Percentiles rank a stretch among this genome's conserved stretches.
These are phyloP conservation scores for Strobilomyces dryophilus DNA, from an alignment of 768 basidiomycete species.

Conservation along the genomic window DNA sequence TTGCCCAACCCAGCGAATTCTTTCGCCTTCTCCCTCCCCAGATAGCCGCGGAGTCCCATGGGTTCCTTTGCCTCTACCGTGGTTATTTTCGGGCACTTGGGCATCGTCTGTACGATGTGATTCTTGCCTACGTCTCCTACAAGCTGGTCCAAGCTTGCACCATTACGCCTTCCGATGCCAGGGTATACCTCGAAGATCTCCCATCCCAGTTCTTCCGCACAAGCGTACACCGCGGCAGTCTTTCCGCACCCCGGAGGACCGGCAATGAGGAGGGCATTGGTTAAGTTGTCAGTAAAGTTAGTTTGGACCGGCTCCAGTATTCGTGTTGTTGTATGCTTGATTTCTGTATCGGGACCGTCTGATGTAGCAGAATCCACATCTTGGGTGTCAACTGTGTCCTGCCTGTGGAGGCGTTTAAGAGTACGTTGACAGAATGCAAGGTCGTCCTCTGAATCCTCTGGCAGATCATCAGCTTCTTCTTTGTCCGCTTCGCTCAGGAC, in stretches of 20 bases:
- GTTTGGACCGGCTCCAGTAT: constrained; percentile 11
- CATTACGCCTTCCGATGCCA: constrained; percentile 87
- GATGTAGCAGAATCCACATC: background rate
- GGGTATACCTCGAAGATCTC: constrained; percentile 97
- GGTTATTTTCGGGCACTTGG: background rate
- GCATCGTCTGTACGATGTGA: constrained; percentile 61
- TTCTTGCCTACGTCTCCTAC: constrained; percentile 94
- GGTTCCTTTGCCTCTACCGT: constrained; percentile 6
- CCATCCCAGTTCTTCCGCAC: constrained; percentile 91
- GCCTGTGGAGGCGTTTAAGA: constrained; percentile 15
- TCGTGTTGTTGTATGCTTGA: constrained; percentile 4
- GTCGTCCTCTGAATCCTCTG: constrained; percentile 38
- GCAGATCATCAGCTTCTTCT: constrained; percentile 27
- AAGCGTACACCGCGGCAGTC: constrained; percentile 89
- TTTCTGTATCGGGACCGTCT: constrained; percentile 1
- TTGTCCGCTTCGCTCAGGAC: constrained; percentile 39
- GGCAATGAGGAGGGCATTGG: constrained; percentile 81
- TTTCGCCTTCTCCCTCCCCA: constrained; percentile 11
- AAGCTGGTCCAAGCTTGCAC: constrained; percentile 68
- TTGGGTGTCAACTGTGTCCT: background rate
- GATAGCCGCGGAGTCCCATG: constrained; percentile 15
- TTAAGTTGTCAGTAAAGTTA: constrained; percentile 47
- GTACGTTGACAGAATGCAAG: constrained; percentile 26
- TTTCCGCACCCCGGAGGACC: constrained; percentile 89
- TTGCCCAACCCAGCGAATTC: background rate